Conservation (phyloP, 2,329 filamentous ascomycete species). For the Hypoxylon sp. region DNA sequence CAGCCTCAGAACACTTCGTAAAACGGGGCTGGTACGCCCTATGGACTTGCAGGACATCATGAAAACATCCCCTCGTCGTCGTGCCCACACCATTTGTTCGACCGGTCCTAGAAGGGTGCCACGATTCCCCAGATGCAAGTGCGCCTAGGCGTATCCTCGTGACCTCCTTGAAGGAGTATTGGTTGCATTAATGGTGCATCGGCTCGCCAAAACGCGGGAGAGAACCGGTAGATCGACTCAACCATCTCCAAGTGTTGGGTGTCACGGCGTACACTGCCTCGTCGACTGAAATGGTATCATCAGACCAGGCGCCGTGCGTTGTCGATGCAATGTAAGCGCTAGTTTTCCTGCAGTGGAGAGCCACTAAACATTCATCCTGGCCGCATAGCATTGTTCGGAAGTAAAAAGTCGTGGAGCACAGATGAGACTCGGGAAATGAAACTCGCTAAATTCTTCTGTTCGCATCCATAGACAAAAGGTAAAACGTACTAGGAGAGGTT, state of each 20-base stretch:
- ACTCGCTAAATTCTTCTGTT: neutral
- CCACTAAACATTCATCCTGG: conserved; percentile 6
- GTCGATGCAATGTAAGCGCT: conserved; percentile 39
- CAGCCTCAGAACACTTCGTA: conserved; percentile 5
- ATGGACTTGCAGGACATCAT: conserved; percentile 12
- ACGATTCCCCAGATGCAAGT: conserved; percentile 17
- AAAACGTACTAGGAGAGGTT: neutral
- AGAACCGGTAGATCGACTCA: conserved; percentile 26
- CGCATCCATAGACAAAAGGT: conserved; percentile 2
- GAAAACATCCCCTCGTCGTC: conserved; percentile 8
- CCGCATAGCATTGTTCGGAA: conserved; percentile 12
- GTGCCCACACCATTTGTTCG: conserved; percentile 12
- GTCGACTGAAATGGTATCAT: conserved; percentile 28
- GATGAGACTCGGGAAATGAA: conserved; percentile 2
- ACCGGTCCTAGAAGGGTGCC: conserved; percentile 14
- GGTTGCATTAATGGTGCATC: conserved; percentile 29
- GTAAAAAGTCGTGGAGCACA: no score
- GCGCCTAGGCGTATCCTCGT: conserved; percentile 24
- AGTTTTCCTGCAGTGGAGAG: conserved; percentile 28
- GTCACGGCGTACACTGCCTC: conserved; percentile 19
- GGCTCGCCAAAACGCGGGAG: conserved; percentile 24
- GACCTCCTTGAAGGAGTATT: conserved; percentile 13
- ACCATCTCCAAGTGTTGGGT: conserved; percentile 12
- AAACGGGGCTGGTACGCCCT: conserved; percentile 3
- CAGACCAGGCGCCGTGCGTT: conserved; percentile 29